Conservation (phyloP, 2,329 filamentous ascomycete genomes). For the Chaetoscypha palmicola region DNA sequence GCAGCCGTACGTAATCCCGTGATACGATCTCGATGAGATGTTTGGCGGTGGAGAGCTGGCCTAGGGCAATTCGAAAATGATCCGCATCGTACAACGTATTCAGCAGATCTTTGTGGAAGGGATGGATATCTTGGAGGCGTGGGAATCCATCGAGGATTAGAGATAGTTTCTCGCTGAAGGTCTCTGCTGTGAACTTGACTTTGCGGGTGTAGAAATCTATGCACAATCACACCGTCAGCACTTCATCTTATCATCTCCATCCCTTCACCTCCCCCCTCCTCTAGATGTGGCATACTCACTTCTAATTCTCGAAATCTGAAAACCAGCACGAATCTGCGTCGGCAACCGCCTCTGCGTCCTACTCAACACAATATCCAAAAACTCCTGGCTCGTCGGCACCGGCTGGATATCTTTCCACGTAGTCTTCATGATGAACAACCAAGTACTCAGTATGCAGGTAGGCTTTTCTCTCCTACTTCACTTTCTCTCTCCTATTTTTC, state of each 20-base stretch:
- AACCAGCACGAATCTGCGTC: slow-evolving; percentile 91
- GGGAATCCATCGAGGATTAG: slow-evolving; percentile 91
- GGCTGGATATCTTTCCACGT: slow-evolving; percentile 75
- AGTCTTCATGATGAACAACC: slow-evolving; percentile 46
- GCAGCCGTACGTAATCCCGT: slow-evolving; percentile 88
- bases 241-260: slow-evolving; percentile 13
- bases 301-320: slow-evolving; percentile 91
- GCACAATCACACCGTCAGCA: too few species aligned
- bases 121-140: slow-evolving; percentile 86
- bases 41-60: slow-evolving; percentile 92
- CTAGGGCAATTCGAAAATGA: slow-evolving; percentile 94
- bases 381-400: slow-evolving; percentile 88
- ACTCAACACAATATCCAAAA: slow-evolving; percentile 93
- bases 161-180: slow-evolving; percentile 87
- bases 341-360: slow-evolving; percentile 88
- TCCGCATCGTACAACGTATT: slow-evolving; percentile 99
- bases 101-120: slow-evolving; percentile 78
- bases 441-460: too few species aligned
- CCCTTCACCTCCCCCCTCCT: not conserved
- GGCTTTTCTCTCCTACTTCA: too few species aligned
- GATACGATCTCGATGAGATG: slow-evolving; percentile 94
- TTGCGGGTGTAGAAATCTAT: slow-evolving; percentile 90
- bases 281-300: slow-evolving; percentile 31
- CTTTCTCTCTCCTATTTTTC: too few species aligned
- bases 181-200: slow-evolving; percentile 97